Evolutionary conservation across 208 protist species (phyloP).

Genomic region (Trypanosoma boissoni): DNA sequence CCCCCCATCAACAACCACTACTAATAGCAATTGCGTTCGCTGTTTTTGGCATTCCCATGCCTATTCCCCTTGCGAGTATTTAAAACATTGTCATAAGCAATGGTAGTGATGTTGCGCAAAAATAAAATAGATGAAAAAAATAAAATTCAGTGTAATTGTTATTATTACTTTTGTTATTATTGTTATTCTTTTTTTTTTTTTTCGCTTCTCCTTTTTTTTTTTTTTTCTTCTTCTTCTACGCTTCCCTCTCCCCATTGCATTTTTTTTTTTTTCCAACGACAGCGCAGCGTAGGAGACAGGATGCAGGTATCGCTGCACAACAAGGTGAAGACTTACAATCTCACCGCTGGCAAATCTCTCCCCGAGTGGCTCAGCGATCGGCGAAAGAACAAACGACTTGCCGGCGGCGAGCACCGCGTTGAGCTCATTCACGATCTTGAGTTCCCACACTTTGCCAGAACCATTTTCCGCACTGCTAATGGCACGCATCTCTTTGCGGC

Average conservation of each 20-base stretch:
- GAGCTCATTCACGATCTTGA: slow-evolving; percentile 90
- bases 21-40: too few species aligned
- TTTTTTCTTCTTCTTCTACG: slow-evolving; percentile 15
- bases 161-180: slow-evolving; percentile 1
- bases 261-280: background rate
- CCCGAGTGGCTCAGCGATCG: slow-evolving; percentile 84
- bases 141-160: background rate
- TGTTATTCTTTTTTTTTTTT: background rate
- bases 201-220: slow-evolving; percentile 9
- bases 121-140: too few species aligned
- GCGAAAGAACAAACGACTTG: slow-evolving; percentile 53
- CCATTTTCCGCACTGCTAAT: slow-evolving; percentile 75
- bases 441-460: slow-evolving; percentile 81
- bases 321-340: slow-evolving; percentile 87
- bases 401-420: slow-evolving; percentile 62
- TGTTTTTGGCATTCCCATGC: too few species aligned
- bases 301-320: slow-evolving; percentile 89
- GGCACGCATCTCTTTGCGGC: slow-evolving; percentile 84
- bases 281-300: background rate
- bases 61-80: too few species aligned
- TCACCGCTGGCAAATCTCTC: slow-evolving; percentile 84
- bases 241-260: background rate
- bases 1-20: too few species aligned
- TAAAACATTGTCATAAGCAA: too few species aligned
- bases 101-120: too few species aligned